Base-by-base conservation (phyloP, 306 rosid species). In the Ormosia semicastrata region DNA sequence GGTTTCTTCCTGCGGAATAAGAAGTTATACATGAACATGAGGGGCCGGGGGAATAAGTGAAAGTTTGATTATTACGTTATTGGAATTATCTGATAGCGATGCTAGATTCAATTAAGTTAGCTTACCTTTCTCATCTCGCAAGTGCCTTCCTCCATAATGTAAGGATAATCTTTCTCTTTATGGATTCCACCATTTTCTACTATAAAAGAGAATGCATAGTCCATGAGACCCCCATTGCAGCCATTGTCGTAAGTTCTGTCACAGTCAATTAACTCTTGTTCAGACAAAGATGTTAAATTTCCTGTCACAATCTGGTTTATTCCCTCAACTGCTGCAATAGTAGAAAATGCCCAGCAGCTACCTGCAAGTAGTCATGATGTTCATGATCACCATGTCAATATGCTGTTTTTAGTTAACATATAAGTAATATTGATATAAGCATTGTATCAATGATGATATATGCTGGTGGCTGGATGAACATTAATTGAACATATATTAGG, bases 271-370 rank as follows among this genome's bases (percentile, higher is more conserved):
- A 92, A 78, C 73, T 92, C 90, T 78, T 90, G 97, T 81, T 92
- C 94, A 0, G 94, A 90, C 76, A 92, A 71, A 0, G 91, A 73
- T 43, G 89, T 88, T 67, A 92, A 70, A 63, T 92, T 92, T 53
- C 97, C 94, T 0, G 88, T 84, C 52, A 92, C 89, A 24, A 92
- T 88, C 79, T 87, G 79, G 80, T 87, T 90, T 80, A 92, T 90
- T 63, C 97, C 94, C 82, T 92, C 97, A 17, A 90, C 90, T 0
- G 94, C 94, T 0, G 88, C 97, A 7, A 90, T 90, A 0, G 94
- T 90, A 0, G 97, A 90, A 84, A 92, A 92, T 47, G 97, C 94
- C 94, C 97, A 92, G 36, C 97, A 92, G 57, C 97, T 92, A 33
- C 97, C 94, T 91, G 83, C 78, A 88, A 33, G n/a, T 47, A 33